phyloP scores from a whole-genome alignment of 495 filamentous ascomycete genomes.

The Clavariopsis aquatica region DNA sequence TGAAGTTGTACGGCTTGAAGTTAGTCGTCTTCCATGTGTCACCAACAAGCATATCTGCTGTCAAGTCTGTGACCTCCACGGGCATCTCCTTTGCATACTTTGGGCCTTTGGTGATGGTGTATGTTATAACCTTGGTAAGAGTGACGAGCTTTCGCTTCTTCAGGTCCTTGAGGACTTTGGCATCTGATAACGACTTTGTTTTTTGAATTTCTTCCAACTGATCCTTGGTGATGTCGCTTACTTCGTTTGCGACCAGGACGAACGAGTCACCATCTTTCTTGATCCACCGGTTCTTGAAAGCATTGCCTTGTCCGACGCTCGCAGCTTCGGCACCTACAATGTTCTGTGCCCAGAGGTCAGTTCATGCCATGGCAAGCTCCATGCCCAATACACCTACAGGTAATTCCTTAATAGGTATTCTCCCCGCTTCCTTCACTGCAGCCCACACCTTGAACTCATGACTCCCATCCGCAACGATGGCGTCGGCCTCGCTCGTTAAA shows the following conservation, averaged over 20 bases:
- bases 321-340: slow-evolving; percentile 78
- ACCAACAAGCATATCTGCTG: slow-evolving; percentile 83
- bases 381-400: slow-evolving; percentile 49
- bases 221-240: slow-evolving; percentile 76
- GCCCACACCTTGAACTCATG: slow-evolving; percentile 96
- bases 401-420: slow-evolving; percentile 78
- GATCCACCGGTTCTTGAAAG: slow-evolving; percentile 96
- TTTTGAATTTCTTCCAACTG: slow-evolving; percentile 69
- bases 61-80: slow-evolving; percentile 94
- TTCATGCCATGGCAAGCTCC: neutral
- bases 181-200: slow-evolving; percentile 65
- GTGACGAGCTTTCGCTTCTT: slow-evolving; percentile 86
- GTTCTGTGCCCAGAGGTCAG: slow-evolving; percentile 46
- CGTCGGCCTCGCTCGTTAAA: slow-evolving; percentile 75
- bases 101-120: slow-evolving; percentile 77
- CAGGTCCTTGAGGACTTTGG: slow-evolving; percentile 73
- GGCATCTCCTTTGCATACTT: slow-evolving; percentile 83
- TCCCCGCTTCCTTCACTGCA: slow-evolving; percentile 72
- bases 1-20: slow-evolving; percentile 98
- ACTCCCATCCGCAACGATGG: slow-evolving; percentile 79
- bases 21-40: slow-evolving; percentile 80
- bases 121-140: slow-evolving; percentile 80
- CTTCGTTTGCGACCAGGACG: slow-evolving; percentile 46
- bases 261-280: slow-evolving; percentile 65
- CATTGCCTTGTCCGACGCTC: slow-evolving; percentile 91